Conservation (phyloP, 106 monocot species). For the Platanthera zijinensis region DNA sequence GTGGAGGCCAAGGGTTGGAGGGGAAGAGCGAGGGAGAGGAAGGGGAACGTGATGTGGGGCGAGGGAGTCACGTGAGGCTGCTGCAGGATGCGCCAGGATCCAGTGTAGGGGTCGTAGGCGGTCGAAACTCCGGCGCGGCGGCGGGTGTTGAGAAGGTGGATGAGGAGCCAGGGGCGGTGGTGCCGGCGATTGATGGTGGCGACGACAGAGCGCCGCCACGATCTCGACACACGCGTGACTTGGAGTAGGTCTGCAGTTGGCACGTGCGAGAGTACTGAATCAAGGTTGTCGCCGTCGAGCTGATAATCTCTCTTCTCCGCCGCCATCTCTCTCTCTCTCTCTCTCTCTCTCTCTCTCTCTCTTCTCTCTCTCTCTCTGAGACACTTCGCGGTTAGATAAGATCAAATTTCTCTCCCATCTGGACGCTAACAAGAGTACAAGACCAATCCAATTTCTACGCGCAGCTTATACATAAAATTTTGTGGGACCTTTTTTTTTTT, state of each 20-base stretch:
- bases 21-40: slow-evolving; percentile 16
- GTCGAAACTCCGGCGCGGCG: slow-evolving; percentile 6
- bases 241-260: slow-evolving; percentile 36
- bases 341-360: neutral
- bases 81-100: slow-evolving; percentile 17
- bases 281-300: slow-evolving; percentile 36
- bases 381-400: too few species aligned
- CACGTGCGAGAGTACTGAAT: slow-evolving; percentile 31
- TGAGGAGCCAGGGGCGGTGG: slow-evolving; percentile 26
- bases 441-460: too few species aligned
- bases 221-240: slow-evolving; percentile 26
- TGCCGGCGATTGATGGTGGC: slow-evolving; percentile 24
- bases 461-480: too few species aligned
- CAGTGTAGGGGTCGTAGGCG: slow-evolving; percentile 39
- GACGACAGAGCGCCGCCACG: slow-evolving; percentile 33
- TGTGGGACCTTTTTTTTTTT: too few species aligned
- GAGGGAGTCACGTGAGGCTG: neutral
- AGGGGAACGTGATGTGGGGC: neutral
- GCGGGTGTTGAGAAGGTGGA: slow-evolving; percentile 20
- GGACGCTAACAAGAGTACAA: too few species aligned
- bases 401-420: too few species aligned
- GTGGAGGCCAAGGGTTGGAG: slow-evolving; percentile 16
- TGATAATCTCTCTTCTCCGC: neutral
- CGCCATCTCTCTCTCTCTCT: neutral
- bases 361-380: too few species aligned